A percentile compares a stretch with the other conserved stretches of the same genome.
Evolutionary conservation across 1,284 basidiomycete species (phyloP).

Genomic region (Cryptococcus wingfieldii): DNA sequence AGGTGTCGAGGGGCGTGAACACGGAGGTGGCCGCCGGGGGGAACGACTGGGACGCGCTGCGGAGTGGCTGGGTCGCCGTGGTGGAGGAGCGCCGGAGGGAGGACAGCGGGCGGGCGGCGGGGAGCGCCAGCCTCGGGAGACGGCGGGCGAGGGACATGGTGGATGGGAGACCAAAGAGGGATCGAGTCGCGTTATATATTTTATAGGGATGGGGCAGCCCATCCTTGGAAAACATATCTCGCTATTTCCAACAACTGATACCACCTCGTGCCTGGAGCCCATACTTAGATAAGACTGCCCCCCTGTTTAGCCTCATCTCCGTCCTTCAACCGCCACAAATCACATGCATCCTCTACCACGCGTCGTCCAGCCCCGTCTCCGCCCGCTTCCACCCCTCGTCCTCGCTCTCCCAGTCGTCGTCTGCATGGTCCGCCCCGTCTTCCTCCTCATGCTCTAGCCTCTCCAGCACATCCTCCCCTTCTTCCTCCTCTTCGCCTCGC

Average conservation of each 20-base stretch:
- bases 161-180: no score
- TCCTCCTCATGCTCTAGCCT: background rate
- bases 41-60: conserved; percentile 35
- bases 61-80: conserved; percentile 44
- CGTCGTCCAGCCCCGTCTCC: conserved; percentile 21
- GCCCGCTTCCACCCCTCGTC: conserved; percentile 37
- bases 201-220: no score
- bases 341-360: conserved; percentile 6
- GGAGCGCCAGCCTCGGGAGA: conserved; percentile 1
- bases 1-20: conserved; percentile 80
- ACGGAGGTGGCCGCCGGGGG: conserved; percentile 40
- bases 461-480: conserved; percentile 14
- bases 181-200: no score
- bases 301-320: no score
- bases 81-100: conserved; percentile 28
- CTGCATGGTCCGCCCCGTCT: conserved; percentile 5
- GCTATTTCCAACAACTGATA: no score
- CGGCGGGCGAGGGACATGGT: conserved; percentile 6
- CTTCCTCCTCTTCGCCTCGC: conserved; percentile 9
- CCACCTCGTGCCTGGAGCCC: no score
- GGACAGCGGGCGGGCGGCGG: conserved; percentile 17
- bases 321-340: background rate
- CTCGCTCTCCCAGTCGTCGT: conserved; percentile 19
- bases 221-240: no score
- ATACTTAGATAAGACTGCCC: no score